Conservation (phyloP, 148 eudicot species). For the Vaccinium myrtillus region DNA sequence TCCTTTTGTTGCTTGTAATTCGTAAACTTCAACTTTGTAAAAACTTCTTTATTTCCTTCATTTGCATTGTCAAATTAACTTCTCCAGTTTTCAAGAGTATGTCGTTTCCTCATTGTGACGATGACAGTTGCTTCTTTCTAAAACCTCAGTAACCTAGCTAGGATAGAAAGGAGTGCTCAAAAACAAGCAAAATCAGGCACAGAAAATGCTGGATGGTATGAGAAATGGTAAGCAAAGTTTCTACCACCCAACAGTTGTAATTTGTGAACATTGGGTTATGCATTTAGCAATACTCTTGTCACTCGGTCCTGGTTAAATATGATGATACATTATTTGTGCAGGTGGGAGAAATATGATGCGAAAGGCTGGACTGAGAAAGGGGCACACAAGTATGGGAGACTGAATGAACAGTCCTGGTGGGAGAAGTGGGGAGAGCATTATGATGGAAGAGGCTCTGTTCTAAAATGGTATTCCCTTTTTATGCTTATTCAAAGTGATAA, state of each 20-base stretch:
- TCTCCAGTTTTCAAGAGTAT: neutral
- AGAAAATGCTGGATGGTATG: slow-evolving; percentile 98
- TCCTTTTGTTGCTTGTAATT: neutral
- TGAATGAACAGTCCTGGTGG: slow-evolving; percentile 99
- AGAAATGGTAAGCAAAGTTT: slow-evolving; percentile 68
- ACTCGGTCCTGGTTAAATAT: neutral
- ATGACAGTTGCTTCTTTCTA: slow-evolving; percentile 13
- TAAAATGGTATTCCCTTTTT: slow-evolving; percentile 64
- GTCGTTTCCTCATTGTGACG: neutral
- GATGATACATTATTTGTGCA: slow-evolving; percentile 24
- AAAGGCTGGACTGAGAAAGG: slow-evolving; percentile 99
- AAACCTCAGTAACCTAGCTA: slow-evolving; percentile 80
- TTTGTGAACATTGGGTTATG: neutral
- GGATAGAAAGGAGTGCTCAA: slow-evolving; percentile 94
- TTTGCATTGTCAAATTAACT: neutral
- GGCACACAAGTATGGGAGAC: slow-evolving; percentile 92
- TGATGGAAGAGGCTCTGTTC: slow-evolving; percentile 96
- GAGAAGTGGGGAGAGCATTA: slow-evolving; percentile 99
- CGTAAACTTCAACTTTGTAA: slow-evolving; percentile 4
- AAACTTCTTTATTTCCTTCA: neutral
- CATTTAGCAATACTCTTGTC: slow-evolving; percentile 2
- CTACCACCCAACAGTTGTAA: neutral
- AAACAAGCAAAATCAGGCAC: slow-evolving; percentile 98
- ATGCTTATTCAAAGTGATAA: neutral
- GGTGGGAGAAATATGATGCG: slow-evolving; percentile 99